phyloP scores from a whole-genome alignment of 2,329 filamentous ascomycete species.

The Ustulina deusta region DNA sequence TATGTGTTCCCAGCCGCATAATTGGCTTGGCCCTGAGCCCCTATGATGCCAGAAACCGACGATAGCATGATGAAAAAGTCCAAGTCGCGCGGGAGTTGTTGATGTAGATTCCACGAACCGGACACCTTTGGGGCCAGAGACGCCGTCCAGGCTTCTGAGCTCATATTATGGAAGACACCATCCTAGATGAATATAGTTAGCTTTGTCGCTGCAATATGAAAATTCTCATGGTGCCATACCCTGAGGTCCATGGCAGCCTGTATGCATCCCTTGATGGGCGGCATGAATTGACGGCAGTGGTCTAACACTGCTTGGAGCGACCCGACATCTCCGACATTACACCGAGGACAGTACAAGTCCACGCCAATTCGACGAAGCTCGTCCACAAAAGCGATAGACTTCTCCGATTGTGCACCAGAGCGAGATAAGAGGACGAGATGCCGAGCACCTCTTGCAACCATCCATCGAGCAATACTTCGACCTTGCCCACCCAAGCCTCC shows the following conservation, averaged over 20 bases:
- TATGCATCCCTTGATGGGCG: slow-evolving; percentile 55
- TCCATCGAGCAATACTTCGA: too few relatives aligned
- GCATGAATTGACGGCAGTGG: too few relatives aligned
- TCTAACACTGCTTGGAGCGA: too few relatives aligned
- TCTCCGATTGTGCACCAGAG: too few relatives aligned
- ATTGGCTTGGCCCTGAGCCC: background rate
- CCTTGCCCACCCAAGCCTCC: too few relatives aligned
- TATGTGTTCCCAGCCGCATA: slow-evolving; percentile 9
- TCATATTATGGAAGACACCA: background rate
- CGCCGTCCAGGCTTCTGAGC: background rate
- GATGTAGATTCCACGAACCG: background rate
- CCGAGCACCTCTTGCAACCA: too few relatives aligned
- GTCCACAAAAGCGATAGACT: too few relatives aligned
- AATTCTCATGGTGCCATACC: slow-evolving; percentile 1
- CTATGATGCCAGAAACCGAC: background rate
- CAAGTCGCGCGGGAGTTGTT: background rate
- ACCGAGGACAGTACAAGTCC: too few relatives aligned
- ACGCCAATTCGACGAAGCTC: too few relatives aligned
- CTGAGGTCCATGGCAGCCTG: slow-evolving; percentile 54
- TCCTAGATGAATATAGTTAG: background rate
- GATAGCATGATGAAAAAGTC: slow-evolving; percentile 4
- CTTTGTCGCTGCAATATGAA: too few relatives aligned
- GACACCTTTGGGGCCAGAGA: background rate
- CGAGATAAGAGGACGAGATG: too few relatives aligned
- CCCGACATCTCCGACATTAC: too few relatives aligned